These are phyloP conservation scores for Fusarium sp. DNA, from an alignment of 2,329 filamentous ascomycete species.

Conservation along the genomic window DNA sequence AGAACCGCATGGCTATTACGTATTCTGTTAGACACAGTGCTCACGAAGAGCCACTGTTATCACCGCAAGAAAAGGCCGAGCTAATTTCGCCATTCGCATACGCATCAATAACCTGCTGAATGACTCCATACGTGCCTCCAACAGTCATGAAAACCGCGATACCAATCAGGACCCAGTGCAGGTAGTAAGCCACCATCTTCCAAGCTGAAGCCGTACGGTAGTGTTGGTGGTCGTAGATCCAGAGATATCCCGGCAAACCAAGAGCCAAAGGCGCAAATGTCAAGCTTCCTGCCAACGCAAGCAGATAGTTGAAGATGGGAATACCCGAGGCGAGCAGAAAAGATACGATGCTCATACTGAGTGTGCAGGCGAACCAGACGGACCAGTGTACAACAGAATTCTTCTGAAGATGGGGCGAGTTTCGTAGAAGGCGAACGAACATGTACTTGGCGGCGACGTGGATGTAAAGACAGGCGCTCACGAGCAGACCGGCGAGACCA, in stretches of 20 bases:
- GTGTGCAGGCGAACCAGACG: slow-evolving; percentile 49
- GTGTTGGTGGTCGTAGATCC: slow-evolving; percentile 36
- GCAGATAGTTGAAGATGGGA: slow-evolving; percentile 46
- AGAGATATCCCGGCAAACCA: slow-evolving; percentile 42
- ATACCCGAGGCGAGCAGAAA: slow-evolving; percentile 40
- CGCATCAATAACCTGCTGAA: slow-evolving; percentile 62
- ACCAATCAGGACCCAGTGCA: slow-evolving; percentile 38
- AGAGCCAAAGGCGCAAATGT: slow-evolving; percentile 46
- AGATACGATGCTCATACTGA: slow-evolving; percentile 23
- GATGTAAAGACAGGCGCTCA: slow-evolving; percentile 48
- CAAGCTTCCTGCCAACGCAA: slow-evolving; percentile 45
- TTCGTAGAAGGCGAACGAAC: slow-evolving; percentile 52
- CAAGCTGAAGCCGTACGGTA: slow-evolving; percentile 27
- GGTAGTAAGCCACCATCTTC: slow-evolving; percentile 32
- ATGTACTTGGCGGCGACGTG: slow-evolving; percentile 55
- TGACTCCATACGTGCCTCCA: slow-evolving; percentile 51
- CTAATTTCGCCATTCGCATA: slow-evolving; percentile 59
- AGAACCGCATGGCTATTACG: neutral
- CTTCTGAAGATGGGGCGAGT: slow-evolving; percentile 49
- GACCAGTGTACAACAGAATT: slow-evolving; percentile 50
- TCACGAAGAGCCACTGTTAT: slow-evolving; percentile 47
- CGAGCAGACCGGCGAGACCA: slow-evolving; percentile 42
- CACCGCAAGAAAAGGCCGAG: slow-evolving; percentile 59
- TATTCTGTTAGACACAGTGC: neutral
- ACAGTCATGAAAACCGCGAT: slow-evolving; percentile 41